Evolutionary conservation across 176 grass and related monocot genomes (phyloP), one percentile per base, ranked within the genome.

Genomic region (Carex myosuroides): DNA sequence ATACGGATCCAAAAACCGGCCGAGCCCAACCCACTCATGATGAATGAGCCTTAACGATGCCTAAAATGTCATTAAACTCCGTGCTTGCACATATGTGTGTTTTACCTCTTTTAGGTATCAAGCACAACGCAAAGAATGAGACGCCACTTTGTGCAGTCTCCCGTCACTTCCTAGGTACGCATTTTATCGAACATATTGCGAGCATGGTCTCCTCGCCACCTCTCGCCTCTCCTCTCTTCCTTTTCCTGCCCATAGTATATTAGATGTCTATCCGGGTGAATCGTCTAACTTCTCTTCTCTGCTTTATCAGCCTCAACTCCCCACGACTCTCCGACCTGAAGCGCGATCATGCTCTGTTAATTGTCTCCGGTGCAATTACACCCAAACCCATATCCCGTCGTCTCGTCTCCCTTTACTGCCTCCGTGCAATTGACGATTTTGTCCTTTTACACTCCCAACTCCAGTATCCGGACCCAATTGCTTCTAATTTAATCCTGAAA

Each of bases 391-490:
- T 84, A 20, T 48, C 71, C 21, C 79, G 70, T 41, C 80, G 80
- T 80, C 70, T 90, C 63, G 18, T 84, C 55, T 70, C 37, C 17
- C 85, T 90, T 59, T 90, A 87, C 70, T 35, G 56, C 46, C 80
- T 56, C 71, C 70, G 32, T 58, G 83, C 68, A 16, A 70, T 66
- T 33, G 24, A 70, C 32, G 63, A 71, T 10, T 55, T 72, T 11
- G 11, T 80, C 37, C 79, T 84, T 48, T 30, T 90, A 69, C 70
- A 79, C 62, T 70, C 79, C 70, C 56, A 78, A 5, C 70, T 90
- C 60, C 20, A 5, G 6, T 70, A 12, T 52, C 70, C 61, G 13
- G 84, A 90, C 63, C 80, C 70, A 11, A 21, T 83, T 18, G 21
- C 84, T 58, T 70, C 84, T 33, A 79, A 70, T 44, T 30, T 79